phyloP scores from a whole-genome alignment of 768 basidiomycete genomes.

The Lentinula aciculospora region DNA sequence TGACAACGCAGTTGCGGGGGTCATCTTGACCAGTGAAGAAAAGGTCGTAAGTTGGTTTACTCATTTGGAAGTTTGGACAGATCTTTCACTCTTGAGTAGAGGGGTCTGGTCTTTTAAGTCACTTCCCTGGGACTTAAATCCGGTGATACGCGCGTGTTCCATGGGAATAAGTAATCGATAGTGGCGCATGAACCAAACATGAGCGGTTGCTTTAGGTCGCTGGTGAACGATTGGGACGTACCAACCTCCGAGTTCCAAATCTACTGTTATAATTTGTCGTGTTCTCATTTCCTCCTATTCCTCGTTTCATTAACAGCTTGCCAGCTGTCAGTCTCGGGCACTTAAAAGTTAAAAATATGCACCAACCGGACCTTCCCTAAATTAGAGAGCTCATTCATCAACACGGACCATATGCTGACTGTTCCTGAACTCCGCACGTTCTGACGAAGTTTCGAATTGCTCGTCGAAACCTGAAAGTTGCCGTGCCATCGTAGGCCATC shows the following conservation, averaged over 20 bases:
- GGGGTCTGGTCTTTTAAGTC: slow-evolving; percentile 29
- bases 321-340: background rate
- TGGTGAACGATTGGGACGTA: background rate
- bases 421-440: slow-evolving; percentile 4
- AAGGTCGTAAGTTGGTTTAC: slow-evolving; percentile 40
- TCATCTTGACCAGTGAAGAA: slow-evolving; percentile 70
- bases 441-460: background rate
- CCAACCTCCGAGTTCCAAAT: background rate
- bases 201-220: slow-evolving; percentile 2
- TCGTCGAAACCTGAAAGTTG: background rate
- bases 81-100: slow-evolving; percentile 6
- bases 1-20: slow-evolving; percentile 62
- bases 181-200: slow-evolving; percentile 42
- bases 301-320: background rate
- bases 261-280: background rate
- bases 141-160: slow-evolving; percentile 47
- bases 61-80: slow-evolving; percentile 16
- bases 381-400: background rate
- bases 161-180: slow-evolving; percentile 49
- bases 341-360: slow-evolving; percentile 4
- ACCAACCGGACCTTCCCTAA: slow-evolving; percentile 1
- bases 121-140: slow-evolving; percentile 35
- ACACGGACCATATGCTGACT: slow-evolving; percentile 1
- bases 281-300: background rate
- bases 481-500: background rate